Base-by-base conservation (phyloP, 2,329 filamentous ascomycete species). In the Beauveria scarabaeidicola region DNA sequence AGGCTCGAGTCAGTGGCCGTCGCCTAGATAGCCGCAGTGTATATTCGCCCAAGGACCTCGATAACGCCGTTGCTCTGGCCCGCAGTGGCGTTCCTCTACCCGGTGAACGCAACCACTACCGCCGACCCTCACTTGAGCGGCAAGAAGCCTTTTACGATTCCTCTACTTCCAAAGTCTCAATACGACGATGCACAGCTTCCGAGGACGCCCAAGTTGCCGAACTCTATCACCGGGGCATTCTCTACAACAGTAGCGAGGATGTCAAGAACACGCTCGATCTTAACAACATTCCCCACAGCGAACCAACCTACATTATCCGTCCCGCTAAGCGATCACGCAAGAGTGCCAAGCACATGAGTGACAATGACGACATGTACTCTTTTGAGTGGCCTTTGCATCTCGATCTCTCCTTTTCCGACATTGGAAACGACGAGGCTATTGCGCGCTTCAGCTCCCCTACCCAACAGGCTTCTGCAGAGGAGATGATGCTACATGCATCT, bases 81-180 rank as follows among this genome's bases (percentile, higher is more conserved):
- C 66, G 65, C 19, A 72, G 70, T 60, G 63, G 66, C 43, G 62
- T 72, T n/a, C 66, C 67, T n/a, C 68, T 76, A 3, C 74, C 75
- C 2, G 69, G 71, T 36, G 75, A 77, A 61, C 61, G 66, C 40
- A 65, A 63, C 15, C 68, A 69, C 15, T 69, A 72, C 27, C 70
- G 74, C 9, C 69, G 68, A 9, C 77, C 77, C 2, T 73, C 72
- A 1, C 70, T 80, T 23, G 77, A 78, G 62, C 69, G 78, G 10
- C 73, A 80, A 64, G 76, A 78, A 47, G 78, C 78, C 6, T 80
- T 80, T 44, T 69, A 73, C 48, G 75, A 77, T 50, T 68, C 69
- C 4, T 68, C 68, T 21, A 78, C 75, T 0, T 63, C 69, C 54
- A 66, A 67, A 50, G 65, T 70, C 7, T 64, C 66, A 13, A 36